phyloP scores from a whole-genome alignment of 192 early-diverging fungal genomes.

The Neocallimastix lanati region DNA sequence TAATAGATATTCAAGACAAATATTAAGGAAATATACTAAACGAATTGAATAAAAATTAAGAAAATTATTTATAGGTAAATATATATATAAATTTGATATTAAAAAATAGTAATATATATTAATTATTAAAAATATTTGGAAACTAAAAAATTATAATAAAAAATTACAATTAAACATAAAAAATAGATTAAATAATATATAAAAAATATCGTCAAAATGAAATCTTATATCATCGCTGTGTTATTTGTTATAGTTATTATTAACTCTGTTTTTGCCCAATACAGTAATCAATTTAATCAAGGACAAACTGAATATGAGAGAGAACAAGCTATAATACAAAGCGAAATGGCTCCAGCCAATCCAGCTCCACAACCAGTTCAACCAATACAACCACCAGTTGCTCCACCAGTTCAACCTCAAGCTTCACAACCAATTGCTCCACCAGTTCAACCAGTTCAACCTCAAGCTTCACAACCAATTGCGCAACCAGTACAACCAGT shows the following conservation, averaged over 20 bases:
- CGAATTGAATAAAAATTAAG: too few relatives aligned
- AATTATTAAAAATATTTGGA: too few relatives aligned
- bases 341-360: background rate
- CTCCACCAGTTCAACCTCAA: background rate
- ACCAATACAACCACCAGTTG: background rate
- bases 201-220: background rate
- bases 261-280: background rate
- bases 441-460: background rate
- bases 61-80: too few relatives aligned
- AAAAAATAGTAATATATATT: too few relatives aligned
- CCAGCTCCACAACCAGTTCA: background rate
- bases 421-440: background rate
- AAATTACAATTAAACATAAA: too few relatives aligned
- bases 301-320: background rate
- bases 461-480: background rate
- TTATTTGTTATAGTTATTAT: background rate
- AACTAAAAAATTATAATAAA: too few relatives aligned
- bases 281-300: background rate
- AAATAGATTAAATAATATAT: background rate
- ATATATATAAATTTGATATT: too few relatives aligned
- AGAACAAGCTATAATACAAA: background rate
- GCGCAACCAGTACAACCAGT: background rate
- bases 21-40: too few relatives aligned
- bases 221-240: background rate
- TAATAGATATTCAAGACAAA: too few relatives aligned